Conservation (phyloP, 371 early-diverging fungal genomes). For the Lichtheimia corymbifera region DNA sequence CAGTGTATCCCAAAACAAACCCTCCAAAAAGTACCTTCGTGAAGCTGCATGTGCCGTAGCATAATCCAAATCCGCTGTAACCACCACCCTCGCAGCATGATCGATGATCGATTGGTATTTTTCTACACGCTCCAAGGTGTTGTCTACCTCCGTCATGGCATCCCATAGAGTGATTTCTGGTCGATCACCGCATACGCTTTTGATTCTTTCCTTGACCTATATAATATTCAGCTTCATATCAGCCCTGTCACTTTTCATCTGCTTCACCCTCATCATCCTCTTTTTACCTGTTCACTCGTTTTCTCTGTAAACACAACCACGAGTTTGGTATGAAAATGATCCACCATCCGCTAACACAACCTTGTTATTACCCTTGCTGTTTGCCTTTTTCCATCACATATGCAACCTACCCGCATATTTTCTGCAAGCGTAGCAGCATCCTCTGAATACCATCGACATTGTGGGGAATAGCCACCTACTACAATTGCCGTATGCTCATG, state of each 20-base stretch:
- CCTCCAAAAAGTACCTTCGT: conserved; percentile 19
- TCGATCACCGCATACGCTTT: conserved; percentile 4
- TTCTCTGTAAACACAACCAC: conserved; percentile 41
- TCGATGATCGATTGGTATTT: conserved; percentile 35
- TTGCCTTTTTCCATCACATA: background rate
- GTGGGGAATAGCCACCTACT: conserved; percentile 39
- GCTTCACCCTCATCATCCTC: background rate
- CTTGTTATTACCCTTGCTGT: background rate
- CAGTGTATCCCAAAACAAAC: too few species aligned
- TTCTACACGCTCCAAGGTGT: conserved; percentile 12
- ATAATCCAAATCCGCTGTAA: conserved; percentile 51
- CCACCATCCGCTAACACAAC: conserved; percentile 35
- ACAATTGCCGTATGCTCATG: conserved; percentile 28
- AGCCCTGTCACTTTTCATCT: background rate
- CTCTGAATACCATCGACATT: conserved; percentile 52
- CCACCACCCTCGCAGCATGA: conserved; percentile 25
- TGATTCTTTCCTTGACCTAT: conserved; percentile 39
- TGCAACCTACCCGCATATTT: conserved; percentile 31
- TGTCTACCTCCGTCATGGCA: conserved; percentile 10
- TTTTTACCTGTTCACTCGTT: conserved; percentile 27
- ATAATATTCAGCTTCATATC: background rate
- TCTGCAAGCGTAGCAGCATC: conserved; percentile 36
- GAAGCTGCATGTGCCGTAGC: conserved; percentile 37
- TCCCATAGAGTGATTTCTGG: conserved; percentile 33
- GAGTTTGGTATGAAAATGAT: conserved; percentile 25